Base-by-base conservation (phyloP, 495 filamentous ascomycete species). In the Penicillium cinerascens region DNA sequence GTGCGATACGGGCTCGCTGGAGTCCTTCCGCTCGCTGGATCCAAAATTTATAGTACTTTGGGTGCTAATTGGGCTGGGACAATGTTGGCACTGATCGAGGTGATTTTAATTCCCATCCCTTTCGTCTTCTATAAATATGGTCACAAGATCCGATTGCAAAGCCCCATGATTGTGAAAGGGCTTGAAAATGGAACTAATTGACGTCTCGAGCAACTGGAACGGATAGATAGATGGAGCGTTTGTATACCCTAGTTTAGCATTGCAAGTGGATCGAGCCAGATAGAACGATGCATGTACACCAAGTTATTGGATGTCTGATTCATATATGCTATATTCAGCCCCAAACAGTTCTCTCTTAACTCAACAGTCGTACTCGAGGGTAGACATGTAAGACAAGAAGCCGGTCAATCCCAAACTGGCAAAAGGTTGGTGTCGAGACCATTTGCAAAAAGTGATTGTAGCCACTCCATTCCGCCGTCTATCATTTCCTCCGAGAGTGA, bases 21-120 rank as follows among this genome's bases (percentile, higher is more conserved):
- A 0, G 75, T 78, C 4, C 69, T 92, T 29, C 88, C 88, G 9
- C 71, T 91, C 1, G 85, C 87, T 17, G 87, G 83, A 0, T 78
- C 83, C 0, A 69, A 73, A 4, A 82, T 93, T 82, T 92, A 91
- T 59, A 49, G 55, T 4, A 65, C 63, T 1, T 60, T 92, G 29
- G 83, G 83, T 1, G 79, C 87, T 15, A 79, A 85, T 58, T 89
- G 87, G 88, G 87, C 87, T 0, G 85, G 84, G 2, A 91, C 85
- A 1, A 72, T 90, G 25, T 69, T 91, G 33, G 87, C 81, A 1
- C 52, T 88, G 23, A 59, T 91, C 15, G 85, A 89, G 63, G 74
- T 82, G 4, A 58, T 73, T 9, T 67, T 87, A 52, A 81, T 90
- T 25, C 87, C 87, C 0, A 89, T 91, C 45, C 88, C 88, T 0